A percentile compares a stretch with the other conserved stretches of the same genome.
Conservation (phyloP, 2,329 filamentous ascomycete genomes). For the Talaromyces sp. region DNA sequence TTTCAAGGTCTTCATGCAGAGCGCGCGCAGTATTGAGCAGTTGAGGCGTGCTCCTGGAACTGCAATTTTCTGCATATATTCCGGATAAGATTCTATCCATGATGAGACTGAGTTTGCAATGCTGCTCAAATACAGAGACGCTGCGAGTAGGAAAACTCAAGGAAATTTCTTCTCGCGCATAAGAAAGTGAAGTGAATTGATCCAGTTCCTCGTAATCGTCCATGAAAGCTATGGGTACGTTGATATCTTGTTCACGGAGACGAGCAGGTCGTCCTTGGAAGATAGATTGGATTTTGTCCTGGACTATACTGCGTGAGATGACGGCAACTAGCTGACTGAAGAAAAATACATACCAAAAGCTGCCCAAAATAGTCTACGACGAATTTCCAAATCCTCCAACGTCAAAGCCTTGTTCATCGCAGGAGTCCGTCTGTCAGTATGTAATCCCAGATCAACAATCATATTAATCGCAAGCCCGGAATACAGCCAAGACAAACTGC, state of each 20-base stretch:
- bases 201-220: conserved; percentile 17
- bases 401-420: conserved; percentile 1
- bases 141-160: conserved; percentile 8
- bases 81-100: conserved; percentile 13
- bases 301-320: not conserved
- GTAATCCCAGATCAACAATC: conserved; percentile 12
- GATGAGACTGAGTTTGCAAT: conserved; percentile 10
- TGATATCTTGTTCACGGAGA: conserved; percentile 4
- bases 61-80: conserved; percentile 13
- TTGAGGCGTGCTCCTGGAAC: not conserved
- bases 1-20: conserved; percentile 3
- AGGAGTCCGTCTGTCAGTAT: conserved; percentile 7
- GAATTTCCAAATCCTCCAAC: conserved; percentile 10
- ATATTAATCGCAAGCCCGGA: conserved; percentile 16
- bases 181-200: conserved; percentile 8
- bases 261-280: conserved; percentile 14
- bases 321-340: not conserved
- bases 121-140: conserved; percentile 13
- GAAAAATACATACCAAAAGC: not conserved
- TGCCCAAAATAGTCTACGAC: conserved; percentile 14
- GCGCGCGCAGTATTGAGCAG: conserved; percentile 3
- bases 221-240: conserved; percentile 11
- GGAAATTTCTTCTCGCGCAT: not conserved
- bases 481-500: conserved; percentile 15
- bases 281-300: conserved; percentile 13